Base-by-base conservation (phyloP, 2,329 filamentous ascomycete species). In the Colletotrichum sojae region DNA sequence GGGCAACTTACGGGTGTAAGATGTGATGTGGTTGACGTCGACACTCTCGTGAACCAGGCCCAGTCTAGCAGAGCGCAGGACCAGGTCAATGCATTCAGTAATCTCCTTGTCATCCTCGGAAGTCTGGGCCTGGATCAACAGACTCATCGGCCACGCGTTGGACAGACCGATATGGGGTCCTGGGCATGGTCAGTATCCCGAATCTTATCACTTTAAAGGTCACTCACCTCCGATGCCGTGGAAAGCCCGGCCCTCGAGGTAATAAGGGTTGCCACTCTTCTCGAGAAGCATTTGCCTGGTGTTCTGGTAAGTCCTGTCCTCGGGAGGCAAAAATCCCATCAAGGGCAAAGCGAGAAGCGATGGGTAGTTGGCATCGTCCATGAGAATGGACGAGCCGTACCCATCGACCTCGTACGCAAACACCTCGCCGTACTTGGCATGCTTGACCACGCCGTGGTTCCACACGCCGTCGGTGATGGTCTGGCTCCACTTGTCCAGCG, bases 101-200 rank as follows among this genome's bases (percentile, higher is more conserved):
- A 99, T 98, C 82, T 99, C 96, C 0, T 86, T 84, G 70, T 97
- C 95, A 66, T 95, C 86, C 58, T 95, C 88, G 6, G 91, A 92
- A 0, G 96, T 99, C 87, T 96, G 94, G 3, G 94, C 94, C 80
- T 98, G 95, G 20, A 98, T 89, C 9, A 99, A 85, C 71, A 98
- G 83, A 78, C 93, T 96, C 94, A 99, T 98, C 0, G 96, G 96
- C 96, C 96, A 99, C 8, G 95, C 96, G 73, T 97, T 93, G 74
- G 89, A 84, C n/a, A 97, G 83, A 0, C 96, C 96, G 73, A 98
- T 92, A 76, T 90, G 89, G 6, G 88, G 89, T 5, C 88, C 88
- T 79, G 36, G 16, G 18, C 13, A 51, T 18, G 12, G 20, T 66
- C 13, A 52, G 16, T 27, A 57, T 40, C 2, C 9, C 5, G 31